These are phyloP conservation scores for Ceriops zippeliana DNA, from an alignment of 345 rosid species.

Conservation along the genomic window DNA sequence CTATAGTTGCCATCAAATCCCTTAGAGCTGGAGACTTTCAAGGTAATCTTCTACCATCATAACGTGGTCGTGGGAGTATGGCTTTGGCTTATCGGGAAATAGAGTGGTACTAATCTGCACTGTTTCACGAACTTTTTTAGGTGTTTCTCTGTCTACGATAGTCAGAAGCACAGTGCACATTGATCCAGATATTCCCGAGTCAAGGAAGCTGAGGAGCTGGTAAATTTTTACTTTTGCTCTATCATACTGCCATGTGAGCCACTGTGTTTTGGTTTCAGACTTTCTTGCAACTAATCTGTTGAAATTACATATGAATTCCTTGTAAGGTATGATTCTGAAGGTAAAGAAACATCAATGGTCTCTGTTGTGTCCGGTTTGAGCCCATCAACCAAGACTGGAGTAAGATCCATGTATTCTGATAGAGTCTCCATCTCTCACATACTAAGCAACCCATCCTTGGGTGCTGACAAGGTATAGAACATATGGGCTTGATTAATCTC, in stretches of 20 bases:
- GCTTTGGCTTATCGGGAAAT: neutral
- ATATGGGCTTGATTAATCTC: neutral
- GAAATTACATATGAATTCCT: neutral
- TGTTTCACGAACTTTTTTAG: constrained; percentile 30
- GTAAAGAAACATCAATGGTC: constrained; percentile 71
- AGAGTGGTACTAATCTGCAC: neutral
- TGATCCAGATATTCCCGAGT: constrained; percentile 68
- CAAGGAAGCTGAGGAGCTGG: constrained; percentile 72
- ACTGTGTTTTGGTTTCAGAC: neutral
- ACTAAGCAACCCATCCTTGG: constrained; percentile 58
- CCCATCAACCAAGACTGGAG: constrained; percentile 52
- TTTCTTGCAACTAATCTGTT: neutral
- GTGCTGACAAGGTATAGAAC: constrained; percentile 64
- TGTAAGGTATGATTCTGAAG: constrained; percentile 82
- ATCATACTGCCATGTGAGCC: neutral
- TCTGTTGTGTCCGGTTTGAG: constrained; percentile 61
- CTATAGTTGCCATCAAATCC: constrained; percentile 75
- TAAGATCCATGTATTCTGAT: constrained; percentile 68
- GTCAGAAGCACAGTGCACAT: constrained; percentile 57
- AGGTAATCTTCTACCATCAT: constrained; percentile 42
- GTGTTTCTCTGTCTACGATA: constrained; percentile 73
- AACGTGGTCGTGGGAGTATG: neutral
- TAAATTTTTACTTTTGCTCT: constrained; percentile 15
- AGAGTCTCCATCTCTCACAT: constrained; percentile 58
- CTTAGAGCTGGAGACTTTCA: constrained; percentile 90